Conservation (phyloP, 208 protist species). For the Leishmania mexicana region DNA sequence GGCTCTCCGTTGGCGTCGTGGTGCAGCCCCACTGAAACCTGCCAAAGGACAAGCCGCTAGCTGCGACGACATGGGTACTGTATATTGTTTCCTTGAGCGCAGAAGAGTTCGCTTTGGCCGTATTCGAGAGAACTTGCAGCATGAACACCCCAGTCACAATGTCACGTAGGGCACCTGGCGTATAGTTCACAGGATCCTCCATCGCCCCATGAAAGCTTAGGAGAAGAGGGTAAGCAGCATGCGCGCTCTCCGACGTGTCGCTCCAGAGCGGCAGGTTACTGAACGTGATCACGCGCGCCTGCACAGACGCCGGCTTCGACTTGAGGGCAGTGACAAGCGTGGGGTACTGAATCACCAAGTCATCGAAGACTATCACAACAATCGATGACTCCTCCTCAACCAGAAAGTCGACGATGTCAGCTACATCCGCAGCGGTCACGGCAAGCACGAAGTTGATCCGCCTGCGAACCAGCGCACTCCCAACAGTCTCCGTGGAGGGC, state of each 20-base stretch:
- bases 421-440: conserved; percentile 16
- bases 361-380: conserved; percentile 39
- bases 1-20: background rate
- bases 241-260: conserved; percentile 15
- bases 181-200: background rate
- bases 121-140: conserved; percentile 14
- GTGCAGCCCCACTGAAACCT: conserved; percentile 5
- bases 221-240: background rate
- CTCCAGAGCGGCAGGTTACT: conserved; percentile 57
- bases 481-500: background rate
- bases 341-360: conserved; percentile 38
- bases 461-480: background rate
- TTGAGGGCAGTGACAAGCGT: conserved; percentile 23
- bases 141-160: background rate
- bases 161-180: background rate
- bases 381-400: conserved; percentile 8
- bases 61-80: background rate
- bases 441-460: conserved; percentile 10
- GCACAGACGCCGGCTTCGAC: conserved; percentile 9
- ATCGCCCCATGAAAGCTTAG: background rate
- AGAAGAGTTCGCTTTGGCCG: background rate
- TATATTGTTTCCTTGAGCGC: background rate
- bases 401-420: conserved; percentile 24
- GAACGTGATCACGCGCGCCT: conserved; percentile 34
- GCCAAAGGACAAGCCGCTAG: background rate